Evolutionary conservation across 1,139 yeast species (phyloP).

Genomic region (Lodderomyces beijingensis): DNA sequence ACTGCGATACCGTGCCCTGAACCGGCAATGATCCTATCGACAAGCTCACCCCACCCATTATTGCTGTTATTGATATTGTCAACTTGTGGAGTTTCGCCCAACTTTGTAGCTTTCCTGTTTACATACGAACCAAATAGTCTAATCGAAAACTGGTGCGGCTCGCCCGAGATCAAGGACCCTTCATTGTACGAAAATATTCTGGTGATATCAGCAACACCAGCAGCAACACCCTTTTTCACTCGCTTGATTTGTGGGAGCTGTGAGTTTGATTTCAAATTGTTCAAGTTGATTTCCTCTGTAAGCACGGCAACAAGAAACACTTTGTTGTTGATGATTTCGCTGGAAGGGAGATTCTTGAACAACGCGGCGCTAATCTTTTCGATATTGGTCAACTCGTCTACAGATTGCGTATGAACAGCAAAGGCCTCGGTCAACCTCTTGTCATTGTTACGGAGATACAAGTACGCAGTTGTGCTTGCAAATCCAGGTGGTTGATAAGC

Average conservation of each 20-base stretch:
- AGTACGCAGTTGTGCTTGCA: conserved; percentile 65
- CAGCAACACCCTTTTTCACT: conserved; percentile 78
- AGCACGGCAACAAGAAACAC: conserved; percentile 66
- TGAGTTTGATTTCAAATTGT: conserved; percentile 18
- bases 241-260: conserved; percentile 30
- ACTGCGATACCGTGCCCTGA: conserved; percentile 76
- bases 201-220: conserved; percentile 84
- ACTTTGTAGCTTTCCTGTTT: conserved; percentile 27
- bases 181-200: conserved; percentile 67
- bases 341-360: conserved; percentile 73
- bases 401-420: conserved; percentile 59
- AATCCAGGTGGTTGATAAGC: conserved; percentile 64
- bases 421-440: conserved; percentile 77
- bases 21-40: conserved; percentile 75
- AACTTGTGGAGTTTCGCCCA: conserved; percentile 13
- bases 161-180: conserved; percentile 57
- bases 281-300: conserved; percentile 53
- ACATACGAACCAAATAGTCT: conserved; percentile 70
- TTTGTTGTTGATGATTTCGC: conserved; percentile 57
- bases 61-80: conserved; percentile 37
- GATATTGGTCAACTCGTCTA: conserved; percentile 54
- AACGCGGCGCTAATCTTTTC: conserved; percentile 76
- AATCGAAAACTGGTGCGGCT: conserved; percentile 67
- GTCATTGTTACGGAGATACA: conserved; percentile 64
- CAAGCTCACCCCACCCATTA: conserved; percentile 87